phyloP scores from a whole-genome alignment of 768 basidiomycete genomes.

The Termitomyces eurrhizus region DNA sequence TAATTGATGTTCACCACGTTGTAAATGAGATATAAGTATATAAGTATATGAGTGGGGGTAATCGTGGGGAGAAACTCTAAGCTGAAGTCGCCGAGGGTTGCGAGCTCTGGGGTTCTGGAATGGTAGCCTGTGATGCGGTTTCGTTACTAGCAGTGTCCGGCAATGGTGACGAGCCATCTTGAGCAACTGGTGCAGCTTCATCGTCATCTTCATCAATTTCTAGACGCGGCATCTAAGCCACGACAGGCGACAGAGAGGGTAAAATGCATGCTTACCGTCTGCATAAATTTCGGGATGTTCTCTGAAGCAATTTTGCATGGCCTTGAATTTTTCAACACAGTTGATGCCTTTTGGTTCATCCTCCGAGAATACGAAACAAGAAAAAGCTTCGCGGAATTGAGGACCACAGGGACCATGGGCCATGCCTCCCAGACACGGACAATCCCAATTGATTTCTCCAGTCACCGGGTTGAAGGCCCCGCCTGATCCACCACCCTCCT shows the following conservation, averaged over 20 bases:
- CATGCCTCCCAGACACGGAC: conserved; percentile 98
- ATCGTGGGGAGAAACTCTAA: not conserved
- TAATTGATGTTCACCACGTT: not conserved
- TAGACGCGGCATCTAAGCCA: conserved; percentile 18
- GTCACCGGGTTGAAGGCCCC: conserved; percentile 93
- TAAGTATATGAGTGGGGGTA: conserved; percentile 10
- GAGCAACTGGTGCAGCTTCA: conserved; percentile 15
- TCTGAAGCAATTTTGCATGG: conserved; percentile 97
- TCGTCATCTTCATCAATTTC: conserved; percentile 70
- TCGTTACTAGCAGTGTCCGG: conserved; percentile 2
- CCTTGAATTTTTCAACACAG: conserved; percentile 96
- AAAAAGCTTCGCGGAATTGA: conserved; percentile 93
- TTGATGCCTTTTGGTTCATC: conserved; percentile 96
- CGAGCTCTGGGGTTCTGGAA: not conserved
- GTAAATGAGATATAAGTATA: conserved; percentile 1
- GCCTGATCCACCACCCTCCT: conserved; percentile 18
- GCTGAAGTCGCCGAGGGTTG: not conserved
- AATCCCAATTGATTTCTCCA: conserved; percentile 99
- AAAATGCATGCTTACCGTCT: conserved; percentile 58
- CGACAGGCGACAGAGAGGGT: conserved; percentile 7
- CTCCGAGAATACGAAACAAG: conserved; percentile 93
- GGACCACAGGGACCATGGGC: conserved; percentile 94
- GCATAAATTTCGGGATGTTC: conserved; percentile 95
- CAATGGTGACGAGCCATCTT: conserved; percentile 4
- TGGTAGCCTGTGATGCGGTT: not conserved